These are phyloP conservation scores for Thalassiosira delicatula DNA, from an alignment of 352 stramenopile species.

Conservation along the genomic window DNA sequence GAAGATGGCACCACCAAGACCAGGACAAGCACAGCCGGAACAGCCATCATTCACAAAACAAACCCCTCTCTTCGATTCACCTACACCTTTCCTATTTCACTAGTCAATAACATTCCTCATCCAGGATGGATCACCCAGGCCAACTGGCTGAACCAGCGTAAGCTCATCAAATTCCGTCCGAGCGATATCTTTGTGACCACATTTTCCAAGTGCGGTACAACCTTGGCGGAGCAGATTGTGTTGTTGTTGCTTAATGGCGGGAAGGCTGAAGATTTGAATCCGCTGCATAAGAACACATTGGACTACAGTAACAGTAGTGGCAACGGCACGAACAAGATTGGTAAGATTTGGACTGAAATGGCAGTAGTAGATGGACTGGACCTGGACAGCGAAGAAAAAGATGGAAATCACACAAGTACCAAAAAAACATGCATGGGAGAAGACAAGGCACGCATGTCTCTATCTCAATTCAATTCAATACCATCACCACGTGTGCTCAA, in stretches of 20 bases:
- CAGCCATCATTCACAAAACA: constrained; percentile 14
- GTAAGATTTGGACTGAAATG: constrained; percentile 40
- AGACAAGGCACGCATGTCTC: constrained; percentile 13
- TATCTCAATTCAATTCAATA: constrained; percentile 4
- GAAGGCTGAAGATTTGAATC: constrained; percentile 26
- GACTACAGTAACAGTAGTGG: not conserved
- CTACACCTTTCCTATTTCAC: not conserved
- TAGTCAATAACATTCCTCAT: constrained; percentile 13
- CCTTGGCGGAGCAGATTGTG: constrained; percentile 37
- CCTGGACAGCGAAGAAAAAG: not conserved
- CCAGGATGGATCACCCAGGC: constrained; percentile 6
- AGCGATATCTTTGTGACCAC: constrained; percentile 24
- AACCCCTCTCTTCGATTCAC: not conserved
- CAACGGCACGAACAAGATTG: too few species aligned
- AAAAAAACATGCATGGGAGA: constrained; percentile 18
- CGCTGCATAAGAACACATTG: constrained; percentile 27
- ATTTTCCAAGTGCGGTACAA: constrained; percentile 32
- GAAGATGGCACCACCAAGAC: not conserved
- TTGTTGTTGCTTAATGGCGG: constrained; percentile 24
- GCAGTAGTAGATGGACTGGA: constrained; percentile 11
- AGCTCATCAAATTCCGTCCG: constrained; percentile 14
- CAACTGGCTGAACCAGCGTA: not conserved
- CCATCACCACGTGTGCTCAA: constrained; percentile 30
- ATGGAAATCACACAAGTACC: not conserved
- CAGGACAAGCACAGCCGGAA: not conserved